A percentile compares a stretch with the other conserved stretches of the same genome.
These are phyloP conservation scores for Sordaria brevicollis DNA, from an alignment of 495 filamentous ascomycete genomes.

Conservation along the genomic window DNA sequence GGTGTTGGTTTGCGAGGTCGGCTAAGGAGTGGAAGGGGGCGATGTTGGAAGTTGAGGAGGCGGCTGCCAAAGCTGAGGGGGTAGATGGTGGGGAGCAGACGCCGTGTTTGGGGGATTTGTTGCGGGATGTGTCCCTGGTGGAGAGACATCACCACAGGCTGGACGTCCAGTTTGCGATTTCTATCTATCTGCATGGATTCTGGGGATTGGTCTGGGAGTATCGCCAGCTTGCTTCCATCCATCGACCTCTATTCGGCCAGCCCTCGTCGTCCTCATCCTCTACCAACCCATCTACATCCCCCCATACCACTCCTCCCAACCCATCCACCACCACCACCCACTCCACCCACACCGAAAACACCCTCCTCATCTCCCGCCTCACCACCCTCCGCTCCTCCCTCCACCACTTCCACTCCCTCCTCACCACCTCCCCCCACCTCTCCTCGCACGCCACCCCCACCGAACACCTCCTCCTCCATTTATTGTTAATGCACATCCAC, in stretches of 20 bases:
- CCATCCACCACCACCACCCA: background rate
- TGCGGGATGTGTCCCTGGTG: conserved; percentile 42
- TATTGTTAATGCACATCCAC: conserved; percentile 49
- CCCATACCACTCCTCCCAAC: background rate
- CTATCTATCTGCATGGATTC: conserved; percentile 45
- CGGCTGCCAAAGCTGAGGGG: background rate
- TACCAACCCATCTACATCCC: background rate
- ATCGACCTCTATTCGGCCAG: conserved; percentile 3
- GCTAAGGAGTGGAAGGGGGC: conserved; percentile 47
- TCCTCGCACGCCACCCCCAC: conserved; percentile 50
- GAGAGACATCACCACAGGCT: conserved; percentile 28
- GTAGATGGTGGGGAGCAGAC: conserved; percentile 21
- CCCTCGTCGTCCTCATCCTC: background rate
- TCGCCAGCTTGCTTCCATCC: conserved; percentile 43
- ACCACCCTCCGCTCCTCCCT: conserved; percentile 35
- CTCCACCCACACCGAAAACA: conserved; percentile 21
- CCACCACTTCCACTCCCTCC: conserved; percentile 16
- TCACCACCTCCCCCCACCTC: conserved; percentile 32
- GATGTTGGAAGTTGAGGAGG: conserved; percentile 24
- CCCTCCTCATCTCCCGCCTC: conserved; percentile 40
- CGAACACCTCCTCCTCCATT: conserved; percentile 49
- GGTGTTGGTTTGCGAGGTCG: conserved; percentile 46
- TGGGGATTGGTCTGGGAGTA: conserved; percentile 52
- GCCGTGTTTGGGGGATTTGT: conserved; percentile 39
- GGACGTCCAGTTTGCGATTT: conserved; percentile 40